Conservation (phyloP, 768 basidiomycete species). For the Hypsizygus marmoreus region DNA sequence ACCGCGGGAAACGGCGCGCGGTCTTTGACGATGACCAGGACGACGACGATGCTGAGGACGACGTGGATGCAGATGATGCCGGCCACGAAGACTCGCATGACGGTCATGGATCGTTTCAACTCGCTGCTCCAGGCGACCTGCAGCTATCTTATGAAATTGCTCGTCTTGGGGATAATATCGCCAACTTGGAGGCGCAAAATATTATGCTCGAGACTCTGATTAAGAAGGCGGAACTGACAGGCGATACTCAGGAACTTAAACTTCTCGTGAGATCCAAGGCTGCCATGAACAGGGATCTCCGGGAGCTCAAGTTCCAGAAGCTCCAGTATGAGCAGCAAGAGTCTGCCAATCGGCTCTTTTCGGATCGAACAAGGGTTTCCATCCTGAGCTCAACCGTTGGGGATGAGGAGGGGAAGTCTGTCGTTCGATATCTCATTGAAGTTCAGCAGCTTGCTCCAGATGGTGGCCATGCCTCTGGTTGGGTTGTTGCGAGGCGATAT, state of each 20-base stretch:
- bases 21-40: constrained; percentile 44
- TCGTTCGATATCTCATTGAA: constrained; percentile 90
- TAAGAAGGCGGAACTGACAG: constrained; percentile 93
- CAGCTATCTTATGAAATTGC: constrained; percentile 86
- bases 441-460: constrained; percentile 86
- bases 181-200: constrained; percentile 78
- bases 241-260: constrained; percentile 82
- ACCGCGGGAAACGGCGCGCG: constrained; percentile 25
- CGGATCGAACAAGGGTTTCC: constrained; percentile 80
- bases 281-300: constrained; percentile 78
- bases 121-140: constrained; percentile 87
- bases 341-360: constrained; percentile 81
- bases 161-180: constrained; percentile 74
- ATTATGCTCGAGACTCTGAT: constrained; percentile 84
- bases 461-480: constrained; percentile 79
- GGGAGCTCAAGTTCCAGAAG: constrained; percentile 87
- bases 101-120: constrained; percentile 58
- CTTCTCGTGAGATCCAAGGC: constrained; percentile 82
- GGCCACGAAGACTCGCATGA: constrained; percentile 42
- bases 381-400: constrained; percentile 83
- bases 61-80: constrained; percentile 43
- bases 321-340: constrained; percentile 94
- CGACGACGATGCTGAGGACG: constrained; percentile 52
- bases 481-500: constrained; percentile 92
- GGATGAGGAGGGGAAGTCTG: constrained; percentile 85